Conservation (phyloP, 306 rosid species). For the Gillenia trifoliata region DNA sequence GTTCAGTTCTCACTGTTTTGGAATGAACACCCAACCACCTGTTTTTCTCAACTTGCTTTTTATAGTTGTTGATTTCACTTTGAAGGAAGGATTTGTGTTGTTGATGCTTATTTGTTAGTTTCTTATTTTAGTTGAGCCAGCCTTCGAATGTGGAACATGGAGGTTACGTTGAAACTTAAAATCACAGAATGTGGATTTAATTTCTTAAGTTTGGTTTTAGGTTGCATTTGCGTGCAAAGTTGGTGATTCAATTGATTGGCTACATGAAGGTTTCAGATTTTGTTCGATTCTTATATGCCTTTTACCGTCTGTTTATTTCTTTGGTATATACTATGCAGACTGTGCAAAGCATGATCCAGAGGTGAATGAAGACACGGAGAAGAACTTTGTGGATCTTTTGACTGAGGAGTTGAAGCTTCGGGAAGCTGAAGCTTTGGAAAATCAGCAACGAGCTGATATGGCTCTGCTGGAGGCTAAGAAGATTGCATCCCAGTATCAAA, state of each 20-base stretch:
- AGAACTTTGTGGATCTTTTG: constrained; percentile 81
- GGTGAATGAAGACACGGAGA: constrained; percentile 81
- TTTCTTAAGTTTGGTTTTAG: not conserved
- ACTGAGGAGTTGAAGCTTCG: constrained; percentile 82
- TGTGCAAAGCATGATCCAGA: constrained; percentile 90
- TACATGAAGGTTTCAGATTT: not conserved
- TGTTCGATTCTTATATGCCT: not conserved
- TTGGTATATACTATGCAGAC: constrained; percentile 41
- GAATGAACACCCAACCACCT: not conserved
- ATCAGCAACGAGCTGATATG: constrained; percentile 72
- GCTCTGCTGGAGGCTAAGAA: constrained; percentile 97
- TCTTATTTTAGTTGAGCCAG: constrained; percentile 2
- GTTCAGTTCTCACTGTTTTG: not conserved
- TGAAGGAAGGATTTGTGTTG: not conserved
- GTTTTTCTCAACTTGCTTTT: not conserved
- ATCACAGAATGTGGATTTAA: not conserved
- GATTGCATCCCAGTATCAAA: constrained; percentile 90
- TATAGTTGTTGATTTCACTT: not conserved
- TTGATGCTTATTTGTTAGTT: not conserved
- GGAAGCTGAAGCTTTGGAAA: constrained; percentile 70
- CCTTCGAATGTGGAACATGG: not conserved
- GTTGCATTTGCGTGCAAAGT: not conserved
- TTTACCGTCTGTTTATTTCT: not conserved
- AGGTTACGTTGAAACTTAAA: not conserved
- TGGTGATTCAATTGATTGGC: not conserved